Evolutionary conservation across 345 rosid genomes (phyloP).

Genomic region (Tarenaya hassleriana): DNA sequence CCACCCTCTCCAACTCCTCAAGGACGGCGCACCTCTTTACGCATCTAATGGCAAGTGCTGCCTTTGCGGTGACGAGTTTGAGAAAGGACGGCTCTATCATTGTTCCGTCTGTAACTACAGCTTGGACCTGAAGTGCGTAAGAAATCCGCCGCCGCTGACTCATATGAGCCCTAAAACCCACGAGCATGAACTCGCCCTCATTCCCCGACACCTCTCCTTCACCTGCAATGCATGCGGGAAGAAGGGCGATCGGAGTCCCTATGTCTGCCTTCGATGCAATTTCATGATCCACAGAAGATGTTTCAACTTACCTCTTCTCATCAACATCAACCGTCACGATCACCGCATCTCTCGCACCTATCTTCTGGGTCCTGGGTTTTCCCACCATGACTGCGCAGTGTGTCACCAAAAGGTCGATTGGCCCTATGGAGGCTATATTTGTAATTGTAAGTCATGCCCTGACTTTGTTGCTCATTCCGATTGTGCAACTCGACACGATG

Average conservation of each 20-base stretch:
- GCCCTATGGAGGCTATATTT: conserved; percentile 13
- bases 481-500: not conserved
- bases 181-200: conserved; percentile 1
- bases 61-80: too few species aligned
- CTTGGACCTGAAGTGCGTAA: not conserved
- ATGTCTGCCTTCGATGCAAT: conserved; percentile 11
- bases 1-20: too few species aligned
- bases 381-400: not conserved
- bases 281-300: not conserved
- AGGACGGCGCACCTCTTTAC: too few species aligned
- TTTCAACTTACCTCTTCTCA: conserved; percentile 12
- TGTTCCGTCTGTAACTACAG: not conserved
- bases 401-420: conserved; percentile 5
- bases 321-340: conserved; percentile 18
- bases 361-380: not conserved
- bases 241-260: not conserved
- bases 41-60: too few species aligned
- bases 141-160: not conserved
- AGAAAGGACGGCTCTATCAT: too few species aligned
- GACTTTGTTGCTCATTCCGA: conserved; percentile 6
- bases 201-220: conserved; percentile 1
- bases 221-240: conserved; percentile 9
- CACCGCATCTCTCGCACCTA: conserved; percentile 20
- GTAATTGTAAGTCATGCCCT: conserved; percentile 19
- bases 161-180: not conserved